Evolutionary conservation across 306 rosid species (phyloP).

Genomic region (Fragaria iinumae): DNA sequence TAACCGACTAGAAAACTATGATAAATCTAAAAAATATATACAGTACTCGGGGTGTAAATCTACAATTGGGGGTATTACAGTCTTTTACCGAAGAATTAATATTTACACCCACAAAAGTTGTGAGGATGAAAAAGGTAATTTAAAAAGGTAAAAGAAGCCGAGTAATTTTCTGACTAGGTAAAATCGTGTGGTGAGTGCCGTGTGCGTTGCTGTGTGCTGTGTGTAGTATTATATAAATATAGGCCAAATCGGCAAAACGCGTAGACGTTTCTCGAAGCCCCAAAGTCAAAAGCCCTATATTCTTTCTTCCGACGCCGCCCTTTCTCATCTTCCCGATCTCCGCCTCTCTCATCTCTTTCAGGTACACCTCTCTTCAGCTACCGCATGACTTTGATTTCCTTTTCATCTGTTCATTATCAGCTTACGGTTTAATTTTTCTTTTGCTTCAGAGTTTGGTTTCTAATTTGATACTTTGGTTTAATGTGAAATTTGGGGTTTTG

Average conservation of each 20-base stretch:
- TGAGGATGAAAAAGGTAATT: too few species aligned
- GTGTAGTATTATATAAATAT: too few species aligned
- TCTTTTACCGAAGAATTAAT: too few species aligned
- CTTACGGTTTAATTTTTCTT: background rate
- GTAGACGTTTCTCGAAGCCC: background rate
- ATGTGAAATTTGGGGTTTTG: background rate
- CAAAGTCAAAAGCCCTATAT: conserved; percentile 8
- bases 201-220: too few species aligned
- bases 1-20: too few species aligned
- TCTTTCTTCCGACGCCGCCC: background rate
- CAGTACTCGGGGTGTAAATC: too few species aligned
- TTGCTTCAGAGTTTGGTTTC: background rate
- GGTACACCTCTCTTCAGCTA: background rate
- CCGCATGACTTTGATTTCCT: background rate
- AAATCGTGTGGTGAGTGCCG: too few species aligned
- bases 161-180: too few species aligned
- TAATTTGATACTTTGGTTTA: background rate
- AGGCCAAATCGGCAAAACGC: background rate
- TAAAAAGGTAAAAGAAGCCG: too few species aligned
- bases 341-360: background rate
- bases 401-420: background rate
- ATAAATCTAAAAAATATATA: too few species aligned
- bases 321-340: background rate
- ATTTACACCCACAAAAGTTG: too few species aligned
- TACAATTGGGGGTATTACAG: too few species aligned